A percentile compares a stretch with the other conserved stretches of the same genome.
phyloP scores from a whole-genome alignment of 2,329 filamentous ascomycete species.

The Parafenestella ontariensis region DNA sequence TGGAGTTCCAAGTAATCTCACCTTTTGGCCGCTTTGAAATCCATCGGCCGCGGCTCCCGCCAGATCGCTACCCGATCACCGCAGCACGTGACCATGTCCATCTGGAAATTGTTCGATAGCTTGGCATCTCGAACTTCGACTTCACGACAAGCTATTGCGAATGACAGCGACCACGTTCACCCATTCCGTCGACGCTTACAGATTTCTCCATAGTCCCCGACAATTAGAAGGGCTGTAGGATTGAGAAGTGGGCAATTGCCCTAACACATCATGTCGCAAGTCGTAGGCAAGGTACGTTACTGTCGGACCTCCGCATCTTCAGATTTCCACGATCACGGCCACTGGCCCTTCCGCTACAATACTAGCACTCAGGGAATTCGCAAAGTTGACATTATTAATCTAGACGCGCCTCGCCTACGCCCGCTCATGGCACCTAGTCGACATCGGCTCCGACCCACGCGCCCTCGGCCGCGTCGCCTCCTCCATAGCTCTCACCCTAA shows the following conservation, averaged over 20 bases:
- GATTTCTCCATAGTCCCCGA: constrained; percentile 1
- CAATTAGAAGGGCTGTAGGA: not conserved
- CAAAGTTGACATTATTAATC: constrained; percentile 10
- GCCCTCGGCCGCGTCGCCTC: constrained; percentile 90
- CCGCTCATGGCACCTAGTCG: constrained; percentile 91
- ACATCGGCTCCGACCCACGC: constrained; percentile 71
- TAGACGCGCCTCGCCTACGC: constrained; percentile 97
- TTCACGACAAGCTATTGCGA: constrained; percentile 15
- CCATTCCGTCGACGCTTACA: not conserved
- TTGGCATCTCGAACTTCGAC: constrained; percentile 21
- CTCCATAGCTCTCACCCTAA: constrained; percentile 83
- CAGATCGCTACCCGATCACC: constrained; percentile 12
- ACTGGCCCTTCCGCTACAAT: not conserved
- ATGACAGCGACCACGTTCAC: constrained; percentile 1
- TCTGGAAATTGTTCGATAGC: constrained; percentile 22
- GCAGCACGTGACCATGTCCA: constrained; percentile 18
- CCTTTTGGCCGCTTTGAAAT: constrained; percentile 42
- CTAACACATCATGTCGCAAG: constrained; percentile 72
- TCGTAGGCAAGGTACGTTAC: constrained; percentile 71
- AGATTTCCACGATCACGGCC: not conserved
- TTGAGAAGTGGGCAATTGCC: constrained; percentile 29
- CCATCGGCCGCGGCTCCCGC: constrained; percentile 21
- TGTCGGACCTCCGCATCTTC: constrained; percentile 29
- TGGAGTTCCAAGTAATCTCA: constrained; percentile 4
- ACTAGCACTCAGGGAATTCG: not conserved